phyloP scores from a whole-genome alignment of 2,329 filamentous ascomycete species.

The Tolypocladium pustulatum region DNA sequence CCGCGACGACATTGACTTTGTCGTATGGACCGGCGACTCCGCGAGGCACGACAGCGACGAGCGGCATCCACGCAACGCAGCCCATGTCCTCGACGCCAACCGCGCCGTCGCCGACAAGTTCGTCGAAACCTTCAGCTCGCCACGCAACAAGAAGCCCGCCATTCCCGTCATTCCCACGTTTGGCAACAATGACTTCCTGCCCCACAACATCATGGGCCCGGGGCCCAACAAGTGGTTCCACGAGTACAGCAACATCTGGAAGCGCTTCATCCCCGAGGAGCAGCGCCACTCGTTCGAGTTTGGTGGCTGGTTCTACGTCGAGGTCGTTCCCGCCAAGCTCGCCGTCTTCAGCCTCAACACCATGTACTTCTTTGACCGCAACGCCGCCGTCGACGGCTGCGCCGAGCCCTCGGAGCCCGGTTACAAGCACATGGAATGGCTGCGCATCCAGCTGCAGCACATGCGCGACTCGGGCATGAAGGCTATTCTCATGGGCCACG shows the following conservation, averaged over 20 bases:
- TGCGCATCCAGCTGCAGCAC: constrained; percentile 77
- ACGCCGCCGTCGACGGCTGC: constrained; percentile 89
- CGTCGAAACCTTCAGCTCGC: constrained; percentile 57
- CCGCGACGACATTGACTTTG: constrained; percentile 73
- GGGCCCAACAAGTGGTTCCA: constrained; percentile 84
- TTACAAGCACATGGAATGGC: constrained; percentile 92
- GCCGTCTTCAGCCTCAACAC: constrained; percentile 94
- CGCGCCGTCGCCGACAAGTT: constrained; percentile 66
- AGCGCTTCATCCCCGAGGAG: constrained; percentile 77
- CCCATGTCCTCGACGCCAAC: constrained; percentile 73
- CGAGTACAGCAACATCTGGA: constrained; percentile 70
- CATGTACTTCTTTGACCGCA: constrained; percentile 89
- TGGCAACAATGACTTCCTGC: constrained; percentile 95
- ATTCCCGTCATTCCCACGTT: constrained; percentile 84
- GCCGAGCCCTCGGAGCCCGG: constrained; percentile 69
- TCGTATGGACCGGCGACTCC: constrained; percentile 88
- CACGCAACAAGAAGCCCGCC: constrained; percentile 40
- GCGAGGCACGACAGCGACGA: constrained; percentile 86
- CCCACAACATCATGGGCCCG: constrained; percentile 82
- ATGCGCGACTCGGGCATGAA: constrained; percentile 81
- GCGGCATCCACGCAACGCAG: constrained; percentile 59
- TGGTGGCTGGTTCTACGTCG: constrained; percentile 90
- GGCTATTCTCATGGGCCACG: constrained; percentile 87
- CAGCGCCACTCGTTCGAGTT: constrained; percentile 85
- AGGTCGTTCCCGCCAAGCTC: constrained; percentile 77